Evolutionary conservation across 345 rosid species (phyloP).

Genomic region (Boechera retrofracta): DNA sequence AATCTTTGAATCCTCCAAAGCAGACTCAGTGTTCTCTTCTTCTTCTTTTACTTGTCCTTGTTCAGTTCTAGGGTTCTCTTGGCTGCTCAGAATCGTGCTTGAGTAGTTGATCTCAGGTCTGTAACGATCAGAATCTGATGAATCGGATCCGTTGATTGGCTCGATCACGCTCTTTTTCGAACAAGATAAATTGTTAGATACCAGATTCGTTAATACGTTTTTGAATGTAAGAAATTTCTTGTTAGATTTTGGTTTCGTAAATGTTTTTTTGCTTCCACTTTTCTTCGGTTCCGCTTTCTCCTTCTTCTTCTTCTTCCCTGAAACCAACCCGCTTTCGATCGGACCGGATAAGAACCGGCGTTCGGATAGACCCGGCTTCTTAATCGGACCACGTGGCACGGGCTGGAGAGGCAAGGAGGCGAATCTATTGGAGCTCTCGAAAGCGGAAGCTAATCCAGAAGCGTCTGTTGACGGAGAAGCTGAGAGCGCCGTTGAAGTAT

Average conservation of each 20-base stretch:
- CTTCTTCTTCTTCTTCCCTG: constrained; percentile 41
- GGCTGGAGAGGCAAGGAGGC: constrained; percentile 86
- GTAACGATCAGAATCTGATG: constrained; percentile 41
- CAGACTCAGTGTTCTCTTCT: constrained; percentile 50
- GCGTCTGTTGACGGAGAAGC: constrained; percentile 52
- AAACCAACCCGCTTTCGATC: constrained; percentile 51
- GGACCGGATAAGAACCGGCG: constrained; percentile 52
- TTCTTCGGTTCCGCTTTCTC: constrained; percentile 35
- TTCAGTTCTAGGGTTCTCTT: constrained; percentile 24
- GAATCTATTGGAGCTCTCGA: constrained; percentile 81
- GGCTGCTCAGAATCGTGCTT: constrained; percentile 28
- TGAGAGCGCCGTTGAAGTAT: constrained; percentile 73
- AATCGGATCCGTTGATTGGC: constrained; percentile 45
- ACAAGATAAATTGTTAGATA: constrained; percentile 49
- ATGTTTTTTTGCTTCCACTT: constrained; percentile 13
- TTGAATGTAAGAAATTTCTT: constrained; percentile 45
- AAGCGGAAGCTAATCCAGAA: constrained; percentile 59
- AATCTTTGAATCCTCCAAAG: constrained; percentile 58
- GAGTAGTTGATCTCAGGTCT: constrained; percentile 19
- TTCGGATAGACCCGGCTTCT: constrained; percentile 45
- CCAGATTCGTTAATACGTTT: constrained; percentile 47
- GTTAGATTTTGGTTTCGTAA: constrained; percentile 33
- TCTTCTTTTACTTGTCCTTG: constrained; percentile 22
- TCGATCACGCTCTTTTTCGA: constrained; percentile 44
- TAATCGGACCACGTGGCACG: constrained; percentile 58